These are phyloP conservation scores for Sporothrix pseudoabietina DNA, from an alignment of 2,329 filamentous ascomycete genomes.

Conservation along the genomic window DNA sequence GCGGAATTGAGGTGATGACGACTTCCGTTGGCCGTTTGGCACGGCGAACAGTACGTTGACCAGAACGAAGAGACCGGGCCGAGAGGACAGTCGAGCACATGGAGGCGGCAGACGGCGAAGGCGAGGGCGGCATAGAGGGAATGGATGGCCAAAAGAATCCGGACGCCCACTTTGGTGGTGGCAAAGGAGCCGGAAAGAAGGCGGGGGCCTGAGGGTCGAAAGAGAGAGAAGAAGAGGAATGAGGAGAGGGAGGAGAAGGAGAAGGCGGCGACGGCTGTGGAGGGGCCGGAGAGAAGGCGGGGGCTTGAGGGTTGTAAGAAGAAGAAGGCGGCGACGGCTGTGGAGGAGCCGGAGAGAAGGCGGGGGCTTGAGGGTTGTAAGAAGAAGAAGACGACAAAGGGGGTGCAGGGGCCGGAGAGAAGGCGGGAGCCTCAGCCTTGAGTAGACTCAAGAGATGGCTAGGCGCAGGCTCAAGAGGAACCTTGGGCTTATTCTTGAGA, in stretches of 20 bases:
- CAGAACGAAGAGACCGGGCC: neutral
- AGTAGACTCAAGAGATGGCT: neutral
- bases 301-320: neutral
- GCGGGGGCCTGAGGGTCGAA: neutral
- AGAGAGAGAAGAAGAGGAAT: too few relatives aligned
- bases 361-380: too few relatives aligned
- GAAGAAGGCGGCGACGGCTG: too few relatives aligned
- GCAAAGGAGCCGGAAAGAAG: neutral
- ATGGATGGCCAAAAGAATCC: neutral
- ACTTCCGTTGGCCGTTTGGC: neutral
- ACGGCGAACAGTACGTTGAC: neutral
- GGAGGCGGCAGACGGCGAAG: neutral
- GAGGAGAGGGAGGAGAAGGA: too few relatives aligned
- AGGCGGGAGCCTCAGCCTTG: neutral
- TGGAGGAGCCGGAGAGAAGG: neutral
- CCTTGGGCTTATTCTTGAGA: neutral
- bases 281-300: too few relatives aligned
- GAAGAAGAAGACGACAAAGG: too few relatives aligned
- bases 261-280: too few relatives aligned
- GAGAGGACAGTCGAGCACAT: neutral
- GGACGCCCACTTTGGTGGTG: neutral
- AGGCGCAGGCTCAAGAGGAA: neutral
- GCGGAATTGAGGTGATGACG: neutral
- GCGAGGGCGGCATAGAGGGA: neutral
- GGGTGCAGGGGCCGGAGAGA: too few relatives aligned